These are phyloP conservation scores for Phytophthora palmivora DNA, from an alignment of 352 stramenopile genomes.

Conservation along the genomic window DNA sequence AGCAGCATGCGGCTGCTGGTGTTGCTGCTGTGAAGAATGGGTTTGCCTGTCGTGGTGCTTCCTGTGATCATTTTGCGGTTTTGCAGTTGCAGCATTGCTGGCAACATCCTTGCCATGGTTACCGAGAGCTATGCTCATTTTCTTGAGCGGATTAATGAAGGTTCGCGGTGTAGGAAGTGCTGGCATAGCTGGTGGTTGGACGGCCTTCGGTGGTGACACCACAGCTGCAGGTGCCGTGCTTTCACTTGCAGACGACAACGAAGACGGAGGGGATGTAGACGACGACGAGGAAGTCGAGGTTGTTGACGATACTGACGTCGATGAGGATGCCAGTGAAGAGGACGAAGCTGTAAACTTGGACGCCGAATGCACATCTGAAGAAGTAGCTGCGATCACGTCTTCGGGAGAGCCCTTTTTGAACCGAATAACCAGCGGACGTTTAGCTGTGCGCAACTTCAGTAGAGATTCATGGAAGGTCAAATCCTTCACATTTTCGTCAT, in stretches of 20 bases:
- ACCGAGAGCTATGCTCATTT: slow-evolving; percentile 55
- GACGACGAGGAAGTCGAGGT: slow-evolving; percentile 24
- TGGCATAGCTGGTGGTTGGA: slow-evolving; percentile 22
- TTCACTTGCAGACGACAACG: slow-evolving; percentile 22
- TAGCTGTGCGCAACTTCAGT: slow-evolving; percentile 86
- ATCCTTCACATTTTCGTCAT: slow-evolving; percentile 77
- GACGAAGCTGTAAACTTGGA: slow-evolving; percentile 34
- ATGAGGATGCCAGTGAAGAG: slow-evolving; percentile 35
- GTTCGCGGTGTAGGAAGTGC: slow-evolving; percentile 42
- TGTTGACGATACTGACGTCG: slow-evolving; percentile 34
- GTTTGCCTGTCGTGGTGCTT: slow-evolving; percentile 35
- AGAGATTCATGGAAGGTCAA: slow-evolving; percentile 85
- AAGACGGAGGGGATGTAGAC: slow-evolving; percentile 24
- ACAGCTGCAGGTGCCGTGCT: slow-evolving; percentile 15
- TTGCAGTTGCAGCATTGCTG: slow-evolving; percentile 38
- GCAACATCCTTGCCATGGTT: slow-evolving; percentile 56
- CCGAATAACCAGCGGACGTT: slow-evolving; percentile 82
- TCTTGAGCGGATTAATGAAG: slow-evolving; percentile 70
- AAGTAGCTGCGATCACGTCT: slow-evolving; percentile 37
- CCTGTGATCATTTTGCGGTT: slow-evolving; percentile 40
- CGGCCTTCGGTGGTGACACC: slow-evolving; percentile 28
- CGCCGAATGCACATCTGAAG: slow-evolving; percentile 26
- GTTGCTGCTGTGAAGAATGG: slow-evolving; percentile 34
- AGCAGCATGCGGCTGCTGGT: slow-evolving; percentile 15
- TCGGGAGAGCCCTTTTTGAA: slow-evolving; percentile 79